Conservation (phyloP, 1,284 basidiomycete species). For the Vanrija humicola region DNA sequence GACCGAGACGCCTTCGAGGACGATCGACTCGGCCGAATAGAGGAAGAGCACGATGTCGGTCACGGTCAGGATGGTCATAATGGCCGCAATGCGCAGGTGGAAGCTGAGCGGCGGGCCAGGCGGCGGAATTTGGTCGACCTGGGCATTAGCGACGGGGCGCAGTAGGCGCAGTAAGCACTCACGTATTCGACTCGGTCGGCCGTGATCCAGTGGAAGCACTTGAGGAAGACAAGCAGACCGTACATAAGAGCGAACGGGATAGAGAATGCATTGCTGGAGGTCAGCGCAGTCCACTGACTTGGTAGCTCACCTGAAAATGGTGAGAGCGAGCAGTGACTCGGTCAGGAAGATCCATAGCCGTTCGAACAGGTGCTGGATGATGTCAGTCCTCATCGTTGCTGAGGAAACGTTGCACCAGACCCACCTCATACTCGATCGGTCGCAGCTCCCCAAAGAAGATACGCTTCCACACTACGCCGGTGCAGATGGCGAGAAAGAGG, state of each 20-base stretch:
- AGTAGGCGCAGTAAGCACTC: slow-evolving; percentile 37
- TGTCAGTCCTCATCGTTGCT: not conserved
- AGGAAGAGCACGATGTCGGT: slow-evolving; percentile 38
- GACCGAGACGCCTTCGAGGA: slow-evolving; percentile 60
- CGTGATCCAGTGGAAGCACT: slow-evolving; percentile 97
- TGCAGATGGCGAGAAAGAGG: slow-evolving; percentile 68
- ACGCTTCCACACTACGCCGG: slow-evolving; percentile 72
- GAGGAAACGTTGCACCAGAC: slow-evolving; percentile 24
- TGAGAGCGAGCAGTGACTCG: slow-evolving; percentile 90
- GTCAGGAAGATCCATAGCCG: slow-evolving; percentile 96
- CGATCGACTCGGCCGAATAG: slow-evolving; percentile 35
- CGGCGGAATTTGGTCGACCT: slow-evolving; percentile 96
- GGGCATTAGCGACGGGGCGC: slow-evolving; percentile 1
- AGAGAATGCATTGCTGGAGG: slow-evolving; percentile 70
- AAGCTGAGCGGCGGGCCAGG: slow-evolving; percentile 76
- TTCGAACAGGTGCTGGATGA: slow-evolving; percentile 81
- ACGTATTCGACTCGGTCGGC: slow-evolving; percentile 95
- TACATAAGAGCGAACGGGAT: slow-evolving; percentile 90
- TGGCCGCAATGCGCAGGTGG: slow-evolving; percentile 71
- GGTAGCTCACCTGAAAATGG: slow-evolving; percentile 71
- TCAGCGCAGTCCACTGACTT: not conserved
- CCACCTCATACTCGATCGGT: slow-evolving; percentile 85
- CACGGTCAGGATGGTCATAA: slow-evolving; percentile 33
- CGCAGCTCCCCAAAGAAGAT: slow-evolving; percentile 90
- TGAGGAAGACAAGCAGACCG: slow-evolving; percentile 84